Conservation (phyloP, 2,329 filamentous ascomycete species). For the Trichoderma sp. region DNA sequence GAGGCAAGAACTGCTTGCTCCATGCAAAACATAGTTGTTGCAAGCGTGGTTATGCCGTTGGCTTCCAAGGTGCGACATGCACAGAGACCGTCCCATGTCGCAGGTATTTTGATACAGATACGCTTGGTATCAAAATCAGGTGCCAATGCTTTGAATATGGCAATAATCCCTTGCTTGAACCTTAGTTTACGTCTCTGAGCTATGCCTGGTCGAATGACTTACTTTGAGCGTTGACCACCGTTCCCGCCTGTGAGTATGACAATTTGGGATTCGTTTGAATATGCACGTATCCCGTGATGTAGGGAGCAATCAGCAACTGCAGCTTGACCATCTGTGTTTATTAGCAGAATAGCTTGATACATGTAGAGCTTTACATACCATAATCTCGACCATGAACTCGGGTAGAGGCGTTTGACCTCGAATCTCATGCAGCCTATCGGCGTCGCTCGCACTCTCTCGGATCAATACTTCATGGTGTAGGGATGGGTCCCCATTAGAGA, state of each 20-base stretch:
- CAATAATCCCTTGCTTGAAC: conserved; percentile 44
- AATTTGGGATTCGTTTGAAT: conserved; percentile 39
- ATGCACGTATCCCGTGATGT: conserved; percentile 52
- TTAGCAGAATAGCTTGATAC: not conserved
- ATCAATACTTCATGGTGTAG: conserved; percentile 32
- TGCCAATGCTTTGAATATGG: conserved; percentile 44
- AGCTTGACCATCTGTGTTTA: conserved; percentile 51
- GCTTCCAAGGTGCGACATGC: conserved; percentile 55
- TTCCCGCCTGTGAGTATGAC: conserved; percentile 49
- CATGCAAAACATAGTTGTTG: conserved; percentile 61
- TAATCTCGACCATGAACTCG: conserved; percentile 55
- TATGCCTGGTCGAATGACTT: conserved; percentile 23
- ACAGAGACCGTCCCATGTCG: conserved; percentile 61
- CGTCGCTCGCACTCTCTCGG: conserved; percentile 28
- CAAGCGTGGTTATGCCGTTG: conserved; percentile 55
- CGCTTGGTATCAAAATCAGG: conserved; percentile 45
- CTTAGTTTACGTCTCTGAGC: not conserved
- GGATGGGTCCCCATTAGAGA: conserved; percentile 21
- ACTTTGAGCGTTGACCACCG: conserved; percentile 51
- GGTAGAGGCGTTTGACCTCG: conserved; percentile 30
- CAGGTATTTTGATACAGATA: conserved; percentile 62
- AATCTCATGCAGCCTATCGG: conserved; percentile 23
- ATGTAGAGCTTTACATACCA: conserved; percentile 37
- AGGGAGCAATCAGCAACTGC: conserved; percentile 41
- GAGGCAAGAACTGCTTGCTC: conserved; percentile 58